Conservation (phyloP, 495 filamentous ascomycete genomes). For the Friedmanniomyces simplex region DNA sequence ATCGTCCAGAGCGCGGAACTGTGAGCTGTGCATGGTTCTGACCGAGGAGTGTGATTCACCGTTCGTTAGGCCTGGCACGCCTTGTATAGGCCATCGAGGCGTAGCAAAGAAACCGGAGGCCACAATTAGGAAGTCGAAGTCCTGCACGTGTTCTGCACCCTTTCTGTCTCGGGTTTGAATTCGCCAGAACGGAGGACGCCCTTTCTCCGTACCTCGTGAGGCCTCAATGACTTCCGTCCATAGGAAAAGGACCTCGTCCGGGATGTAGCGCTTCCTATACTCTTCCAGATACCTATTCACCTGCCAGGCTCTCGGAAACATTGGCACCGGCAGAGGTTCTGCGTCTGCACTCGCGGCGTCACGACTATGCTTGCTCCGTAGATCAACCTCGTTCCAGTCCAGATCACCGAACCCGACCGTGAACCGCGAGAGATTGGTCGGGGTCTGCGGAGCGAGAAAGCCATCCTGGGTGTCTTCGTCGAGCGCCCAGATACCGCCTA, state of each 20-base stretch:
- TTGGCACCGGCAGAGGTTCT: slow-evolving; percentile 29
- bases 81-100: slow-evolving; percentile 45
- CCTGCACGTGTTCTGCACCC: not conserved
- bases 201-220: slow-evolving; percentile 27
- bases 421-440: slow-evolving; percentile 68
- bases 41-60: not conserved
- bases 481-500: slow-evolving; percentile 71
- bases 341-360: not conserved
- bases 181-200: not conserved
- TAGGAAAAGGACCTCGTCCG: slow-evolving; percentile 38
- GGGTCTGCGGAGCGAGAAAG: slow-evolving; percentile 55
- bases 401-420: slow-evolving; percentile 73
- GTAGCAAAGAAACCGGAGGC: slow-evolving; percentile 67
- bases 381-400: slow-evolving; percentile 47
- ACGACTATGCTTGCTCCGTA: not conserved
- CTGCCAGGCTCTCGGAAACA: slow-evolving; percentile 65
- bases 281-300: slow-evolving; percentile 61
- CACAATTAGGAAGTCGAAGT: slow-evolving; percentile 66
- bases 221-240: slow-evolving; percentile 43
- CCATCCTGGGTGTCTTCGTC: slow-evolving; percentile 34
- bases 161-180: not conserved
- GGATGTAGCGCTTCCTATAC: slow-evolving; percentile 51
- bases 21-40: slow-evolving; percentile 49
- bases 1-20: slow-evolving; percentile 27
- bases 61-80: slow-evolving; percentile 24